Evolutionary conservation across 257 asterid genomes (phyloP).

Genomic region (Solanum infundibuliforme): DNA sequence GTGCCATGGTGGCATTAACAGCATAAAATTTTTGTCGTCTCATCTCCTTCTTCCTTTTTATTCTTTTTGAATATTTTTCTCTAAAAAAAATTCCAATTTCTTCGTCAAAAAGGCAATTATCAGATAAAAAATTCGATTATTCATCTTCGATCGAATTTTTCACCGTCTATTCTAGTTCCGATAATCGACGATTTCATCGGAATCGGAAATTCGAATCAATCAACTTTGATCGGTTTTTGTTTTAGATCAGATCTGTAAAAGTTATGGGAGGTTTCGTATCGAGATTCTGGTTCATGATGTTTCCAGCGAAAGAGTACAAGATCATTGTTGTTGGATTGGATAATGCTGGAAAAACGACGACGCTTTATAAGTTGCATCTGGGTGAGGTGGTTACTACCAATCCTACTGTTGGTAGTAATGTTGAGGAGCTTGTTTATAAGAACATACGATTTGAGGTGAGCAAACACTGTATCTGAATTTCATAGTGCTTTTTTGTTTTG

Average conservation of each 20-base stretch:
- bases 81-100: neutral
- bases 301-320: constrained; percentile 96
- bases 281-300: constrained; percentile 86
- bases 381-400: constrained; percentile 97
- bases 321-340: constrained; percentile 95
- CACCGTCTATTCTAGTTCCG: neutral
- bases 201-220: neutral
- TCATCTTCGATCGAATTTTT: neutral
- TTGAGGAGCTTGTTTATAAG: constrained; percentile 90
- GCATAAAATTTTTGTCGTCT: neutral
- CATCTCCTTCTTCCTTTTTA: neutral
- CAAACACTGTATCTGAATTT: neutral
- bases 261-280: constrained; percentile 71
- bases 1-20: neutral
- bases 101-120: neutral
- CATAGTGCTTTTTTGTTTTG: neutral
- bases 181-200: neutral
- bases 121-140: neutral
- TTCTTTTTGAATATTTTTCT: neutral
- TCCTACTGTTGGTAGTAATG: constrained; percentile 98
- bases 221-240: neutral
- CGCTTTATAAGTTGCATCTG: constrained; percentile 84
- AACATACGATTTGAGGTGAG: constrained; percentile 88
- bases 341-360: constrained; percentile 97
- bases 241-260: neutral